These are phyloP conservation scores for Ceriops decandra DNA, from an alignment of 345 rosid genomes.

Conservation along the genomic window DNA sequence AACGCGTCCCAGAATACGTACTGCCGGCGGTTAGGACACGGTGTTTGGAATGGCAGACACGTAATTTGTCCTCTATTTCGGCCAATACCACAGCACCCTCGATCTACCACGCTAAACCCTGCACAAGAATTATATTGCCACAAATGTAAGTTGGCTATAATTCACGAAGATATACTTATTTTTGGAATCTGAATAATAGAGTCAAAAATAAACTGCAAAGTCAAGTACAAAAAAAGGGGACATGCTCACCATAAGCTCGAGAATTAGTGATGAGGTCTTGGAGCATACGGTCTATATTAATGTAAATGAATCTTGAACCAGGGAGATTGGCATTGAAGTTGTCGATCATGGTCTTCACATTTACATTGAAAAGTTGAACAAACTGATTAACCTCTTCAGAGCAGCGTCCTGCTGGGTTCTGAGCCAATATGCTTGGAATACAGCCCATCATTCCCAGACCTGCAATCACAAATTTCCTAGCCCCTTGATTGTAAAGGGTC, in stretches of 20 bases:
- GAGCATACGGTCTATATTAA: constrained; percentile 56
- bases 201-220: too few relatives aligned
- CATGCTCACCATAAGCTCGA: constrained; percentile 51
- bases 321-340: constrained; percentile 65
- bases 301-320: constrained; percentile 52
- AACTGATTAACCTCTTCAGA: constrained; percentile 80
- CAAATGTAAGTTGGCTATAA: too few relatives aligned
- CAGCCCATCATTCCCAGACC: constrained; percentile 95
- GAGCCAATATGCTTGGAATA: constrained; percentile 92
- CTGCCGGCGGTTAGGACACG: constrained; percentile 61
- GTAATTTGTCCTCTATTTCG: constrained; percentile 87
- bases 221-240: not conserved
- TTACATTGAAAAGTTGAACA: constrained; percentile 68
- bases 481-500: constrained; percentile 76
- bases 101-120: constrained; percentile 70
- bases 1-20: constrained; percentile 97
- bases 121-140: not conserved
- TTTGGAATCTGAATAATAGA: too few relatives aligned
- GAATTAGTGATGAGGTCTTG: constrained; percentile 54
- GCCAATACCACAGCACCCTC: constrained; percentile 93
- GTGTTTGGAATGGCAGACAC: constrained; percentile 88
- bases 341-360: constrained; percentile 70
- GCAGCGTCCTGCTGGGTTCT: constrained; percentile 56
- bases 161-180: too few relatives aligned
- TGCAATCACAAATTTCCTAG: constrained; percentile 67